Conservation (phyloP, 805 yeast species). For the Yarrowia sp. region DNA sequence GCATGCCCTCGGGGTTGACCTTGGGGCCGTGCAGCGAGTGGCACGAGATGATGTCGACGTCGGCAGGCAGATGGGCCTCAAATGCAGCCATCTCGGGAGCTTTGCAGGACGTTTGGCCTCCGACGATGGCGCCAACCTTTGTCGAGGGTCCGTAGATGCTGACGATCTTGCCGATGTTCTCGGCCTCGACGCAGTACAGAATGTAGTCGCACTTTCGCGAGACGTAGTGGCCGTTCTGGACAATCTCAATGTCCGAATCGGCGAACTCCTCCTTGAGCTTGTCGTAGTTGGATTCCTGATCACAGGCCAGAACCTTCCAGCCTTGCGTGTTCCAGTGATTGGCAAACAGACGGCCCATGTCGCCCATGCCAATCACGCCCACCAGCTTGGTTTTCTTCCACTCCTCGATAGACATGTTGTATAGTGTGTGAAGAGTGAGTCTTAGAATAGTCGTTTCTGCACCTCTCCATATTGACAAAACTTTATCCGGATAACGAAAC, state of each 20-base stretch:
- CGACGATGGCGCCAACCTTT: conserved; percentile 84
- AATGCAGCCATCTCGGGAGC: conserved; percentile 86
- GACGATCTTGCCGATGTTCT: conserved; percentile 70
- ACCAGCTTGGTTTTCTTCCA: conserved; percentile 54
- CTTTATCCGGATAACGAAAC: no score
- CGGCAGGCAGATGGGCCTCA: conserved; percentile 69
- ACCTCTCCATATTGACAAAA: background rate
- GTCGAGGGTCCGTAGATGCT: conserved; percentile 76
- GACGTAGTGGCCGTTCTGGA: conserved; percentile 80
- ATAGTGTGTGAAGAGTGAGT: background rate
- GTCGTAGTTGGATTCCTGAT: conserved; percentile 63
- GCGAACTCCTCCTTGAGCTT: conserved; percentile 48
- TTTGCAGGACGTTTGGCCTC: conserved; percentile 98
- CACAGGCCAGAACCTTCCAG: conserved; percentile 88
- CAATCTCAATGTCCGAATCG: conserved; percentile 46
- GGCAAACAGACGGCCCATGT: conserved; percentile 93
- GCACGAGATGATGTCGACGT: conserved; percentile 77
- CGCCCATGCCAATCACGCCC: conserved; percentile 95
- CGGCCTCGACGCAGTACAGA: conserved; percentile 93
- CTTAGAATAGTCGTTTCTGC: no score
- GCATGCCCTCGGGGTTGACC: conserved; percentile 87
- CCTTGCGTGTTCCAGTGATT: conserved; percentile 73
- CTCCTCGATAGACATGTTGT: conserved; percentile 3
- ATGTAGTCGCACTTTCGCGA: conserved; percentile 78
- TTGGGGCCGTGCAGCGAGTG: conserved; percentile 95